Conservation (phyloP, 2,329 filamentous ascomycete species). For the Neofusicoccum cordaticola region DNA sequence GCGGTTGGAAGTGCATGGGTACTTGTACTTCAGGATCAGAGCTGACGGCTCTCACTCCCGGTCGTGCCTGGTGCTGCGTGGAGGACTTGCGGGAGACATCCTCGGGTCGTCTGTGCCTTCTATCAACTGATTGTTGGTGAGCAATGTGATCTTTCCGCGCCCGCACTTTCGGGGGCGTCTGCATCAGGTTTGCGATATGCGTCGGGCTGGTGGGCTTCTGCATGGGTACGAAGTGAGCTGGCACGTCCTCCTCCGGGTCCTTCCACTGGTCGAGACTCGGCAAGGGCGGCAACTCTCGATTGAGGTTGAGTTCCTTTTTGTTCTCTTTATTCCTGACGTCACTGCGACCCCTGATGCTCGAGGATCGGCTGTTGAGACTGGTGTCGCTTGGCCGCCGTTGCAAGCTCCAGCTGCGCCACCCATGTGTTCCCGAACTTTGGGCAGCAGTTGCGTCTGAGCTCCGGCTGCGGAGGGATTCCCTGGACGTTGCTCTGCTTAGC, state of each 20-base stretch:
- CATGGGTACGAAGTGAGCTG: background rate
- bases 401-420: slow-evolving; percentile 41
- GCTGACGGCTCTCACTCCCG: background rate
- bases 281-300: slow-evolving; percentile 47
- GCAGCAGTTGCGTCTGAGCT: slow-evolving; percentile 6
- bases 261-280: slow-evolving; percentile 45
- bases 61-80: background rate
- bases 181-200: slow-evolving; percentile 21
- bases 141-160: slow-evolving; percentile 1
- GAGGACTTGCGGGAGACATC: background rate
- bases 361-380: slow-evolving; percentile 25
- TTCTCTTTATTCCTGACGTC: slow-evolving; percentile 24
- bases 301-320: slow-evolving; percentile 41
- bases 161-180: slow-evolving; percentile 12
- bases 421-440: slow-evolving; percentile 22
- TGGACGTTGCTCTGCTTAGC: slow-evolving; percentile 35
- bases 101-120: background rate
- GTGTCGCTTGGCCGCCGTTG: slow-evolving; percentile 33
- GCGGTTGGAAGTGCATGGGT: background rate
- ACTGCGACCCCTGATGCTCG: slow-evolving; percentile 22
- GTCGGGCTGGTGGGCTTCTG: slow-evolving; percentile 10
- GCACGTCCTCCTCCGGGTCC: slow-evolving; percentile 19
- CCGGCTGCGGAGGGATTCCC: slow-evolving; percentile 28
- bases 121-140: slow-evolving; percentile 5
- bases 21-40: background rate